Evolutionary conservation across 306 rosid species (phyloP), one percentile per base, ranked within the genome.

Genomic region (Pterocarpus macrocarpus): DNA sequence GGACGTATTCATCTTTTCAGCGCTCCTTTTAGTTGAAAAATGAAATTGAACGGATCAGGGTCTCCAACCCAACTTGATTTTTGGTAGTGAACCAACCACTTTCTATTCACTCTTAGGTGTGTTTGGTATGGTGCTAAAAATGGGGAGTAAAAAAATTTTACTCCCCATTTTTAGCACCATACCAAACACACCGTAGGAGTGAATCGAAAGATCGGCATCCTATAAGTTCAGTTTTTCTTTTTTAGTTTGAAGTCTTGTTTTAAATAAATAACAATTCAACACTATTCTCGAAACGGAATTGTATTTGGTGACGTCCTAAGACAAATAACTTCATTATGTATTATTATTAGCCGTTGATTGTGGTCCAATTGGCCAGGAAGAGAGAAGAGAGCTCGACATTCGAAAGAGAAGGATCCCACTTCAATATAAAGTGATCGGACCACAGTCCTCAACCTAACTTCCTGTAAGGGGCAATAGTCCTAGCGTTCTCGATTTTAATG

Each of bases 361-460:
- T 41, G 67, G 62, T 52, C 4, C 52, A 75, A 75, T 47, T 69
- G 65, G 81, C 68, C 30, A 22, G 28, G 28, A 22, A 53, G 43
- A 49, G 68, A 50, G 67, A 68, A 22, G 4, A 84, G 67, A 58
- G 64, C 38, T 64, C 43, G 50, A 85, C 49, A 73, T 39, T 77
- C 3, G 39, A 59, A 68, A 34, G 81, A 82, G 78, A 82, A 78
- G 73, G 74, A 82, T 68, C 79, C 81, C 55, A 79, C 53, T 11
- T 16, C 16, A 78, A 73, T 57, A 71, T 50, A 71, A 47, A 80
- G 55, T 43, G 43, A 73, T 56, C 4, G 44, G 76, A 78, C 65
- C 76, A 72, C 0, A 67, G 65, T 74, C 78, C 73, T 73, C 77
- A 56, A 78, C 32, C 41, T 72, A 85, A 15, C 38, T 44, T 71